phyloP scores from a whole-genome alignment of 306 rosid species.

The Herpetospermum pedunculosum region DNA sequence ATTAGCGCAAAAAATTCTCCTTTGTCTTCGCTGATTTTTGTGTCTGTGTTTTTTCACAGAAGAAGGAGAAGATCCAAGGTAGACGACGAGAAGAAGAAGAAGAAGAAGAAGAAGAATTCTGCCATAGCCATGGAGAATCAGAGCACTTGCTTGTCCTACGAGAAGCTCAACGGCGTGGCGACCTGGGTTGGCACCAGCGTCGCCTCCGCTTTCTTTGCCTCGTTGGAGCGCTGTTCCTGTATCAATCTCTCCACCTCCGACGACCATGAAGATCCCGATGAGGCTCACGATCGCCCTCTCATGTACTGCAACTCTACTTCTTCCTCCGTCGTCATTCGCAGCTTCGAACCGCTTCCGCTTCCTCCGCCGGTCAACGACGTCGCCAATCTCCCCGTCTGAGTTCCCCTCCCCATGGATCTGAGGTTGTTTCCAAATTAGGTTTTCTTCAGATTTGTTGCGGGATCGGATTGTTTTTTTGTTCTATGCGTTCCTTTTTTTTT shows the following conservation, averaged over 20 bases:
- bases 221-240: constrained; percentile 37
- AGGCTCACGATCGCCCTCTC: constrained; percentile 41
- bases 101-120: not conserved
- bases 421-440: not conserved
- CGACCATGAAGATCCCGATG: constrained; percentile 27
- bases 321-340: constrained; percentile 22
- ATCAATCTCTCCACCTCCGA: constrained; percentile 40
- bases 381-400: constrained; percentile 38
- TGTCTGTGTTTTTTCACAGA: not conserved
- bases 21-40: not conserved
- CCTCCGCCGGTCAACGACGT: constrained; percentile 23
- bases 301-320: constrained; percentile 26
- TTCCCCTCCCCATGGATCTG: not conserved
- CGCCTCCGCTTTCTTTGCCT: constrained; percentile 38
- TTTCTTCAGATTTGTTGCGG: not conserved
- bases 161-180: constrained; percentile 31
- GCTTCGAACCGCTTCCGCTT: constrained; percentile 20
- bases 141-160: constrained; percentile 25
- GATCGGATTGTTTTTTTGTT: not conserved
- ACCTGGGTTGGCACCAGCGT: constrained; percentile 29
- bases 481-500: not conserved
- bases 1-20: too few relatives aligned
- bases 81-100: not conserved
- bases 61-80: not conserved
- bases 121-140: constrained; percentile 11